Base-by-base conservation (phyloP, 1,139 yeast genomes). In the Debaryomycetaceae sp. region DNA sequence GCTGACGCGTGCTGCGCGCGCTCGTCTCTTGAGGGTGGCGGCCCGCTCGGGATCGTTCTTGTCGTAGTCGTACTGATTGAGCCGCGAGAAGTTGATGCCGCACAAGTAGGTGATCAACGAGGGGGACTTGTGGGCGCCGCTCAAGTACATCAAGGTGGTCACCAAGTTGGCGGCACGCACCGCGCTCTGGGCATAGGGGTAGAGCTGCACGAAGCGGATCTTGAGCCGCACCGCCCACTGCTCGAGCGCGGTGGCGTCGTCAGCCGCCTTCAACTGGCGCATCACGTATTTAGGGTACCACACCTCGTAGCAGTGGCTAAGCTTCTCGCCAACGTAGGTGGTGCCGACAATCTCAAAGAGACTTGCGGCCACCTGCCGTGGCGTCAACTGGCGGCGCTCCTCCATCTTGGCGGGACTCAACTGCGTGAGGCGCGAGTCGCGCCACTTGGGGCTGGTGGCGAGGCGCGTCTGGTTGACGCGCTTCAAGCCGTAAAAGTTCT, bases 401-500 rank as follows among this genome's bases (percentile, higher is more conserved):
- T 80, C 84, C 9, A 78, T 55, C 54, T 72, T 49, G 2, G 67
- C 60, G 0, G 81, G 80, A 3, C 59, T 66, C 29, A 65, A 40
- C 36, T 58, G 69, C 3, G 69, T 54, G 25, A 67, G 45, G 32
- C 58, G 65, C 13, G 57, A 43, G 30, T 57, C 48, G 7, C 19
- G 22, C 13, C 19, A 25, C 34, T 61, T 59, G 34, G 54, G 61
- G 8, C 33, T 25, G 21, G 49, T 44, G 9, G 66, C 49, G 25
- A 69, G 54, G 3, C 70, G 65, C 1, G 71, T 60, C 23, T 56
- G 58, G 33, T 59, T 59, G 14, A 76, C 76, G 32, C 95, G 61
- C 51, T 88, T 86, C 43, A 91, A 58, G 2, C 96, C 97, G 49
- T 91, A 89, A 51, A 89, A 91, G 51, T 84, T 84, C 52, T 89